These are phyloP conservation scores for Stagonosporopsis chrysanthemi DNA, from an alignment of 2,329 filamentous ascomycete species.

Conservation along the genomic window DNA sequence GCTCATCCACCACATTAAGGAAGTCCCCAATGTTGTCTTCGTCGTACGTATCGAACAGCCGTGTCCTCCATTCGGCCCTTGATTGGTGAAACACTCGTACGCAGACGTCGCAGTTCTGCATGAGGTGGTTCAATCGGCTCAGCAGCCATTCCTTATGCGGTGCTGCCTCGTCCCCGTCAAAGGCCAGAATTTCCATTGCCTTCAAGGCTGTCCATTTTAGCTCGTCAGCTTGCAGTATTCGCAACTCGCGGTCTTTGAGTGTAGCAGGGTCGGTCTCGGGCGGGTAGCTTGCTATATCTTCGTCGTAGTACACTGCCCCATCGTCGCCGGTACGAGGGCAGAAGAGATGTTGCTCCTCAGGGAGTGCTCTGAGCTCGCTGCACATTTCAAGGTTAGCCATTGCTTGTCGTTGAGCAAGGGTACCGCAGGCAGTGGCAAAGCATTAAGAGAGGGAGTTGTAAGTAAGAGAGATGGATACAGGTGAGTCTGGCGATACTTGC, in stretches of 20 bases:
- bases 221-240: slow-evolving; percentile 49
- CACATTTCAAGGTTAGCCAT: slow-evolving; percentile 31
- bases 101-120: slow-evolving; percentile 59
- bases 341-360: slow-evolving; percentile 56
- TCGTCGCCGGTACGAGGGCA: slow-evolving; percentile 54
- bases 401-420: slow-evolving; percentile 11
- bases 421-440: neutral
- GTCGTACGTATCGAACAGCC: slow-evolving; percentile 54
- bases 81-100: slow-evolving; percentile 58
- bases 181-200: slow-evolving; percentile 57
- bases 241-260: slow-evolving; percentile 39
- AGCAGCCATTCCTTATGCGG: slow-evolving; percentile 53
- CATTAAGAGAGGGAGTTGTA: neutral
- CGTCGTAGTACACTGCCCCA: slow-evolving; percentile 52
- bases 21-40: slow-evolving; percentile 55
- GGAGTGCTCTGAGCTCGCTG: slow-evolving; percentile 49
- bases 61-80: slow-evolving; percentile 50
- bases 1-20: slow-evolving; percentile 54
- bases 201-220: slow-evolving; percentile 53
- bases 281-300: slow-evolving; percentile 50
- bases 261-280: slow-evolving; percentile 39
- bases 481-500: slow-evolving; percentile 1
- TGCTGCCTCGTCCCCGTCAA: slow-evolving; percentile 56
- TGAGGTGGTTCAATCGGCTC: slow-evolving; percentile 50
- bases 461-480: neutral